Conservation (phyloP, 2,329 filamentous ascomycete species). For the Pleomassaria siparia region DNA sequence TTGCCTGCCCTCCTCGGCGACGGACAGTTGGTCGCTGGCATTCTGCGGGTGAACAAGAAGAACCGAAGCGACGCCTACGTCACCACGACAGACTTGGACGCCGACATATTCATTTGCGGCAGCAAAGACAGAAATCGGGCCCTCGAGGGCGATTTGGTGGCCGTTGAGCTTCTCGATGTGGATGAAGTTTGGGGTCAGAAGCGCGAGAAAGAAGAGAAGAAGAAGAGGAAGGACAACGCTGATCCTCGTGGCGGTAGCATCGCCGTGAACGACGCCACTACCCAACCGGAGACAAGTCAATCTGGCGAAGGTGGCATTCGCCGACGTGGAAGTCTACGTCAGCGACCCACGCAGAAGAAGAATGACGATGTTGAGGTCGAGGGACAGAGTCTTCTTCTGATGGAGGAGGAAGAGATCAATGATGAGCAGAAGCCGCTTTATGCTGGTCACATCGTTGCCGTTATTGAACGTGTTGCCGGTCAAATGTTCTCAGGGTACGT, state of each 20-base stretch:
- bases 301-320: constrained; percentile 81
- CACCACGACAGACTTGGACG: constrained; percentile 89
- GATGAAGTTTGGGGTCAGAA: constrained; percentile 99
- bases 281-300: constrained; percentile 61
- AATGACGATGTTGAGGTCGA: constrained; percentile 99
- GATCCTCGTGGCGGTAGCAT: constrained; percentile 81
- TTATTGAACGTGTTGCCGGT: constrained; percentile 93
- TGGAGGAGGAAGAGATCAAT: constrained; percentile 98
- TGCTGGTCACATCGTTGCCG: constrained; percentile 93
- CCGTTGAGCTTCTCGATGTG: constrained; percentile 92
- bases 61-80: constrained; percentile 98
- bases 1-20: constrained; percentile 87
- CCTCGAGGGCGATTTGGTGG: constrained; percentile 92
- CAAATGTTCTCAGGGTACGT: constrained; percentile 88
- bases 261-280: constrained; percentile 64
- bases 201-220: constrained; percentile 99
- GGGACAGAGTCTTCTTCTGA: constrained; percentile 91
- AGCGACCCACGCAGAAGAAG: constrained; percentile 98
- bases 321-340: constrained; percentile 89
- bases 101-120: constrained; percentile 98
- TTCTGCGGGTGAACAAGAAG: constrained; percentile 98
- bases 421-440: constrained; percentile 98
- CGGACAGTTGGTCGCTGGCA: constrained; percentile 92
- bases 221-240: constrained; percentile 98
- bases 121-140: constrained; percentile 98